Conservation (phyloP, 2,329 filamentous ascomycete species). For the Xylaria sp. region DNA sequence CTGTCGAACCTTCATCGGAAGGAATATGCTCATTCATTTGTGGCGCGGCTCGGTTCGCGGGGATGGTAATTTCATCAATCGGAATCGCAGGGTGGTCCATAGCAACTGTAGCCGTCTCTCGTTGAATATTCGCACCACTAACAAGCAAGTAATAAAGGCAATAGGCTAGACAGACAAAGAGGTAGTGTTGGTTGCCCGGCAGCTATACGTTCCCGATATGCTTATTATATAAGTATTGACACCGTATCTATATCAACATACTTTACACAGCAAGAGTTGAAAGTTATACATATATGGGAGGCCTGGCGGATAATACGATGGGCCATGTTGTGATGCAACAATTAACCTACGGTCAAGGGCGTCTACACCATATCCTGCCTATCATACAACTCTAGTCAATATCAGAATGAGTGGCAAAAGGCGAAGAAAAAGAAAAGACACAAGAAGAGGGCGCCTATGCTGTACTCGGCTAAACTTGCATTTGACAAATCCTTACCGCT, state of each 20-base stretch:
- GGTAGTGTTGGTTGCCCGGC: not conserved
- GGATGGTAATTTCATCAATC: not conserved
- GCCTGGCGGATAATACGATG: not conserved
- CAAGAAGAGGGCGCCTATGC: not conserved
- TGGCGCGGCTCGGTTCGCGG: not conserved
- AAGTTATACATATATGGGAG: constrained; percentile 16
- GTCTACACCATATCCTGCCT: not conserved
- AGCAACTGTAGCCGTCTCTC: not conserved
- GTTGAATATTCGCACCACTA: not conserved
- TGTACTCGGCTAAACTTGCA: constrained; percentile 13
- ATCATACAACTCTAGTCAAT: not conserved
- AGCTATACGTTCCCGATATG: not conserved
- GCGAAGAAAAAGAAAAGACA: constrained; percentile 5
- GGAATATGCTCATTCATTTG: not conserved
- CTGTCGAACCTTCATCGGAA: constrained; percentile 20
- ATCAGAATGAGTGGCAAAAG: constrained; percentile 21
- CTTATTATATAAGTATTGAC: not conserved
- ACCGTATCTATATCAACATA: not conserved
- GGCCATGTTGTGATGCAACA: constrained; percentile 5
- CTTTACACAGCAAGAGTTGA: not conserved
- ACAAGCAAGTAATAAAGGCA: not conserved
- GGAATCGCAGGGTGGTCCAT: constrained; percentile 7
- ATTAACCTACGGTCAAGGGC: not conserved
- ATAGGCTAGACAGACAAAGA: not conserved
- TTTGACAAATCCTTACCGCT: constrained; percentile 18